phyloP scores from a whole-genome alignment of 139 green algal species.

The Asterochloris erici region DNA sequence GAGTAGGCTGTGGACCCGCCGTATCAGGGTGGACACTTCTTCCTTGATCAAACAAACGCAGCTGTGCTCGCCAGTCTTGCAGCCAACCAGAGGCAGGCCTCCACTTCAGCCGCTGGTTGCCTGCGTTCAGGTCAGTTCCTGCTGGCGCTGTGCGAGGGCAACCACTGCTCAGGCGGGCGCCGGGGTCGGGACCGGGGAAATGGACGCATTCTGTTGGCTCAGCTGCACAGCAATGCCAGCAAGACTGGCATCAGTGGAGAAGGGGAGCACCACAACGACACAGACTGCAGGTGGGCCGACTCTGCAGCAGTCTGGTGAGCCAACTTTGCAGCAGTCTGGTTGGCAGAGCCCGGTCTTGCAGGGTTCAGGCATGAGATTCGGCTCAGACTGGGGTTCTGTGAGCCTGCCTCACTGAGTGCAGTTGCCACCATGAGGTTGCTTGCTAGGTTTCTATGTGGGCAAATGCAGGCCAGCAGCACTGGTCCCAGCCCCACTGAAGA shows the following conservation, averaged over 20 bases:
- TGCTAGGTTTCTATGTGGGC: no score
- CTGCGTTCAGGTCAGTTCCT: constrained; percentile 20
- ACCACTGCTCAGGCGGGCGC: constrained; percentile 35
- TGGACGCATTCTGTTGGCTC: constrained; percentile 30
- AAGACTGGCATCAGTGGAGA: no score
- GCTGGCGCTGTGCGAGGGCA: constrained; percentile 49
- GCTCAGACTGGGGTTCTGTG: not conserved
- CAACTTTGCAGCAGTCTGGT: no score
- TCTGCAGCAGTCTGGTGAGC: not conserved
- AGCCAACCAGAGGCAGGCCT: no score
- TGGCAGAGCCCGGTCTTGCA: no score
- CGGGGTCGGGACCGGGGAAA: constrained; percentile 26
- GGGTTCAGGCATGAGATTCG: not conserved
- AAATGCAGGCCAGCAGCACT: no score
- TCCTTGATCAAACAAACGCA: no score
- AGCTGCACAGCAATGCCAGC: constrained; percentile 3
- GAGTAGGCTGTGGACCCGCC: no score
- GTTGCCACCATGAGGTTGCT: no score
- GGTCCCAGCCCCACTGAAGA: no score
- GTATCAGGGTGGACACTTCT: no score
- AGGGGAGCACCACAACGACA: not conserved
- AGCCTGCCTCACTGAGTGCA: not conserved
- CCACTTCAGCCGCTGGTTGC: not conserved
- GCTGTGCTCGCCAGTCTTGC: no score
- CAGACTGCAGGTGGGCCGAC: not conserved